Evolutionary conservation across 345 rosid genomes (phyloP).

Genomic region (Populus simonii): DNA sequence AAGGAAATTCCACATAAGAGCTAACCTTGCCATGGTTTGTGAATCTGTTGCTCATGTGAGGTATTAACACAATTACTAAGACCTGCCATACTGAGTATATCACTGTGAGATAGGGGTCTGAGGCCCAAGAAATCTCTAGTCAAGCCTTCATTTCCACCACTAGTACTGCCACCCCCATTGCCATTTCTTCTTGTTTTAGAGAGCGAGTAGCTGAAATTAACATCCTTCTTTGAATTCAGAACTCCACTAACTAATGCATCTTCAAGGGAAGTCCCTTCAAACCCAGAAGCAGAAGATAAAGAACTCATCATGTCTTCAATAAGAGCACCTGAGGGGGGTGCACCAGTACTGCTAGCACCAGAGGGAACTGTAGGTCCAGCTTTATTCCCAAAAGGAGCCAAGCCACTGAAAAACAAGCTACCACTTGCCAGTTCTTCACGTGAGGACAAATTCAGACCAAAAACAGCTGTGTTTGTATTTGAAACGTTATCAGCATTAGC

Average conservation of each 20-base stretch:
- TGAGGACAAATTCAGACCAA: conserved; percentile 50
- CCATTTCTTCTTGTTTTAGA: neutral
- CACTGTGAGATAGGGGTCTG: conserved; percentile 65
- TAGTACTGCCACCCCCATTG: conserved; percentile 4
- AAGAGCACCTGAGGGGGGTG: conserved; percentile 21
- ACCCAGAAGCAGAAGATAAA: conserved; percentile 39
- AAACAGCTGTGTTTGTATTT: conserved; percentile 22
- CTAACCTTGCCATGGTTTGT: conserved; percentile 69
- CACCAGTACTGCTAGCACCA: neutral
- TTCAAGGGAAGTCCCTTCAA: conserved; percentile 38
- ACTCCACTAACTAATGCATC: conserved; percentile 41
- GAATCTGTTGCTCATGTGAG: conserved; percentile 39
- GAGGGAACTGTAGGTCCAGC: conserved; percentile 2
- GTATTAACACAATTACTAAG: conserved; percentile 53
- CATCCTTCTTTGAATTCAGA: conserved; percentile 35
- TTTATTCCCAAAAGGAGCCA: conserved; percentile 34
- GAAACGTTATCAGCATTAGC: conserved; percentile 5
- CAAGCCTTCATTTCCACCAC: conserved; percentile 47
- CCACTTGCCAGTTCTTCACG: conserved; percentile 31
- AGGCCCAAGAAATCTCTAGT: conserved; percentile 90
- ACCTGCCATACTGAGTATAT: conserved; percentile 64
- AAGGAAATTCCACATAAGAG: neutral
- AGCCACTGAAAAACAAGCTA: conserved; percentile 17
- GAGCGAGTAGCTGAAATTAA: conserved; percentile 25
- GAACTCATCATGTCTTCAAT: conserved; percentile 54